Conservation (phyloP, 2,329 filamentous ascomycete genomes). For the Bisporella sp. region DNA sequence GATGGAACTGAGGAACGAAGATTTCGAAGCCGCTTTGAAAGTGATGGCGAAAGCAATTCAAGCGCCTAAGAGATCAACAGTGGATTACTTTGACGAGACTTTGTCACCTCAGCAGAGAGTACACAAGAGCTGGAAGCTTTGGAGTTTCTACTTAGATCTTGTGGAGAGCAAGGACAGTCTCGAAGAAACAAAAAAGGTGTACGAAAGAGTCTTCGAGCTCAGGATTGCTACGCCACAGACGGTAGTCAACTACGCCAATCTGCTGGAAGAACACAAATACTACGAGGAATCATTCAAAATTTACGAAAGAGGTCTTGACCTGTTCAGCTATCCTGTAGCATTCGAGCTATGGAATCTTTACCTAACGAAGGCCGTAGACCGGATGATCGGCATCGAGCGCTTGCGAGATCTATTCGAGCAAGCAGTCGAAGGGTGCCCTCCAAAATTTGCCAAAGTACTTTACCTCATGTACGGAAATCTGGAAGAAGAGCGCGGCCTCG, state of each 20-base stretch:
- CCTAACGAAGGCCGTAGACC: conserved; percentile 92
- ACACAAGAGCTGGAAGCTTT: conserved; percentile 98
- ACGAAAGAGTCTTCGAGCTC: conserved; percentile 96
- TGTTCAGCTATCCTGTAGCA: conserved; percentile 97
- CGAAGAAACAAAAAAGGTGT: conserved; percentile 88
- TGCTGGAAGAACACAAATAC: conserved; percentile 90
- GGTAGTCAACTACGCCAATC: conserved; percentile 95
- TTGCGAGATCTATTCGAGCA: conserved; percentile 95
- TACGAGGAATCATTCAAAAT: conserved; percentile 98
- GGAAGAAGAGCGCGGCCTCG: conserved; percentile 90
- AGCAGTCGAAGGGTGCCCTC: conserved; percentile 87
- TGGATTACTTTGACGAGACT: conserved; percentile 98
- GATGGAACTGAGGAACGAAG: conserved; percentile 92
- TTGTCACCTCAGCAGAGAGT: conserved; percentile 91
- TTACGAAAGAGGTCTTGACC: conserved; percentile 89
- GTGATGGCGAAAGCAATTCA: conserved; percentile 98
- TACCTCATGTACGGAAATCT: conserved; percentile 98
- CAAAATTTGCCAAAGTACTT: conserved; percentile 90
- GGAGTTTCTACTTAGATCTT: conserved; percentile 98
- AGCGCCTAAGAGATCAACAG: conserved; percentile 91
- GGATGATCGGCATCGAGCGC: conserved; percentile 91
- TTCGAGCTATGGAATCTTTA: conserved; percentile 99
- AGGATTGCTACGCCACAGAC: conserved; percentile 97
- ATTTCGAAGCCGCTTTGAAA: conserved; percentile 87
- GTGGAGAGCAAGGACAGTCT: conserved; percentile 89